Percentiles rank a stretch among this genome's conserved stretches.
These are phyloP conservation scores for Termitomyces titanicus DNA, from an alignment of 768 basidiomycete genomes.

Conservation along the genomic window DNA sequence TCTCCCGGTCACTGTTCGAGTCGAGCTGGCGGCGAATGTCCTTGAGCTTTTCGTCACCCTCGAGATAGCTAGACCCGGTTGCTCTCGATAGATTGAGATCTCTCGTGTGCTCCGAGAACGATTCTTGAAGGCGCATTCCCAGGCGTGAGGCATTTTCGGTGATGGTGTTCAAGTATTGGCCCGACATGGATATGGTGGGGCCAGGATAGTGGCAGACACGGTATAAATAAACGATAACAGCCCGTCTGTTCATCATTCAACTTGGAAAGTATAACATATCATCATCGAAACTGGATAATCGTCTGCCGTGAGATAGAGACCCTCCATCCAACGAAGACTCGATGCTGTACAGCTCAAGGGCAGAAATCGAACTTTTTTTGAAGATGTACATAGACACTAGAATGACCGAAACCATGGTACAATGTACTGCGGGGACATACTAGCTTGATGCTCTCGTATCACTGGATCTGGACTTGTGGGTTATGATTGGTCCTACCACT, in stretches of 20 bases:
- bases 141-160: conserved; percentile 84
- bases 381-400: no score
- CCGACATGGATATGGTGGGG: conserved; percentile 28
- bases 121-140: conserved; percentile 80
- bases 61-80: conserved; percentile 56
- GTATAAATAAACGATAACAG: conserved; percentile 1
- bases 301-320: background rate
- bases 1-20: conserved; percentile 83
- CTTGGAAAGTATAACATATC: background rate
- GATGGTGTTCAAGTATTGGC: conserved; percentile 48
- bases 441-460: no score
- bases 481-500: no score
- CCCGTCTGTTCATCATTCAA: background rate
- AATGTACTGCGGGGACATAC: no score
- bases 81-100: conserved; percentile 62
- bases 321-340: conserved; percentile 42
- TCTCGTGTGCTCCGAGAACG: conserved; percentile 76
- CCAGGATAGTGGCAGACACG: no score
- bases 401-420: no score
- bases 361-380: no score
- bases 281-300: background rate
- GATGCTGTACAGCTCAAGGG: conserved; percentile 38
- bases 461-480: no score
- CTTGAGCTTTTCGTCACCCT: conserved; percentile 78
- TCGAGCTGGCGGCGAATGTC: conserved; percentile 87